phyloP scores from a whole-genome alignment of 306 rosid species.

The Arachis hypogaea region DNA sequence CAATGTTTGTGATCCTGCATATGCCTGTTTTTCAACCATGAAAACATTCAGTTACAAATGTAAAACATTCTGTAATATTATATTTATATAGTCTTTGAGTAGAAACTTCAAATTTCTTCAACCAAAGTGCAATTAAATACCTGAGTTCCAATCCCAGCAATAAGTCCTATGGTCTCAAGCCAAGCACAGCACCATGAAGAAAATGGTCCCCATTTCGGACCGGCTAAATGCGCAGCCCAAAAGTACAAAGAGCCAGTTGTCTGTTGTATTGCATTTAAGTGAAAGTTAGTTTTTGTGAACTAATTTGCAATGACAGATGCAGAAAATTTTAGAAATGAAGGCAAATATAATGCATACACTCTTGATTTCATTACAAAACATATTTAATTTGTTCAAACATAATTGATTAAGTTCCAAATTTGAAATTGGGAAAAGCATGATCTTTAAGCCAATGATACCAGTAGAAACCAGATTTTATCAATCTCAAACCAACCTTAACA shows the following conservation, averaged over 20 bases:
- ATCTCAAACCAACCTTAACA: not conserved
- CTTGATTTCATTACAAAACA: conserved; percentile 2
- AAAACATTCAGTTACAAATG: conserved; percentile 24
- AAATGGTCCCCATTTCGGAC: conserved; percentile 91
- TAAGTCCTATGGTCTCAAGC: conserved; percentile 87
- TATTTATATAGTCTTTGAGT: not conserved
- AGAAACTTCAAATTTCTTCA: conserved; percentile 4
- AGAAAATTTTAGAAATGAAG: too few species aligned
- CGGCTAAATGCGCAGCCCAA: conserved; percentile 97
- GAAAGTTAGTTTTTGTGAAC: conserved; percentile 32
- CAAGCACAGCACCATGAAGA: conserved; percentile 96
- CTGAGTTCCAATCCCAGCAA: conserved; percentile 91
- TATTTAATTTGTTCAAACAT: conserved; percentile 22
- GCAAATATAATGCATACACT: conserved; percentile 53
- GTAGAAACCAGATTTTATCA: not conserved
- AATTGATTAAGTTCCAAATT: not conserved
- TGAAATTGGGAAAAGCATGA: not conserved
- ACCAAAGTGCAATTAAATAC: conserved; percentile 38
- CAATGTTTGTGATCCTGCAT: conserved; percentile 81
- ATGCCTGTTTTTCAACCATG: conserved; percentile 64
- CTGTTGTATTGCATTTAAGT: conserved; percentile 45
- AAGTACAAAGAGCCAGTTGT: conserved; percentile 91
- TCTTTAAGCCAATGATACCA: not conserved
- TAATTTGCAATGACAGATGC: too few species aligned
- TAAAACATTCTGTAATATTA: conserved; percentile 21